phyloP scores from a whole-genome alignment of 345 rosid genomes.

The Linum usitatissimum region DNA sequence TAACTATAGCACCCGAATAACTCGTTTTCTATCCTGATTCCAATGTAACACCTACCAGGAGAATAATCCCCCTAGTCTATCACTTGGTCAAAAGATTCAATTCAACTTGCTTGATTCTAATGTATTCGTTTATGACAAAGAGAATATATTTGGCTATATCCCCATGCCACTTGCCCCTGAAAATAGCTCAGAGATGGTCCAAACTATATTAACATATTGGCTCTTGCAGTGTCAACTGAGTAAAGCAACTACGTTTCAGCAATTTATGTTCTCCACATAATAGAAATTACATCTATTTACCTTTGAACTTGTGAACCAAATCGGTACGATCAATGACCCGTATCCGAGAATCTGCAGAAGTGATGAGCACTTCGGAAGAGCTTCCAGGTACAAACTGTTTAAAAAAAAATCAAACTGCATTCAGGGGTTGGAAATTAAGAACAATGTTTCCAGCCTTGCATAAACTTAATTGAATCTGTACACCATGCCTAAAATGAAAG shows the following conservation, averaged over 20 bases:
- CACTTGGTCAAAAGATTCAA: too few species aligned
- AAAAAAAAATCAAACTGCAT: conserved; percentile 10
- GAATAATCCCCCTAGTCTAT: too few species aligned
- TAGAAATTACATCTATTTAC: conserved; percentile 26
- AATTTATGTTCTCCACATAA: not conserved
- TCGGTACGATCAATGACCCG: conserved; percentile 75
- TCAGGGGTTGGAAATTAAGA: conserved; percentile 9
- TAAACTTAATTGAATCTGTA: not conserved
- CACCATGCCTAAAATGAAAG: not conserved
- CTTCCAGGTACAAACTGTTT: conserved; percentile 85
- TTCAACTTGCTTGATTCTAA: too few species aligned
- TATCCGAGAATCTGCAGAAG: conserved; percentile 87
- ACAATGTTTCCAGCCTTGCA: not conserved
- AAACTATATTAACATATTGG: not conserved
- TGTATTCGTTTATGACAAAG: too few species aligned
- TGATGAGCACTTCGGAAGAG: conserved; percentile 85
- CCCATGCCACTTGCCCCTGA: too few species aligned
- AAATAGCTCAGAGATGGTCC: not conserved
- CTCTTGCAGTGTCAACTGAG: not conserved
- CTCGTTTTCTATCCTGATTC: too few species aligned
- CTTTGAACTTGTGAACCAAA: conserved; percentile 82
- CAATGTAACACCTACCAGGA: too few species aligned
- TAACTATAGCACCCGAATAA: too few species aligned
- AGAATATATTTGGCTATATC: too few species aligned
- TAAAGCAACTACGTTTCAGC: not conserved